phyloP scores from a whole-genome alignment of 2,329 filamentous ascomycete species.

The Claviceps sp. region DNA sequence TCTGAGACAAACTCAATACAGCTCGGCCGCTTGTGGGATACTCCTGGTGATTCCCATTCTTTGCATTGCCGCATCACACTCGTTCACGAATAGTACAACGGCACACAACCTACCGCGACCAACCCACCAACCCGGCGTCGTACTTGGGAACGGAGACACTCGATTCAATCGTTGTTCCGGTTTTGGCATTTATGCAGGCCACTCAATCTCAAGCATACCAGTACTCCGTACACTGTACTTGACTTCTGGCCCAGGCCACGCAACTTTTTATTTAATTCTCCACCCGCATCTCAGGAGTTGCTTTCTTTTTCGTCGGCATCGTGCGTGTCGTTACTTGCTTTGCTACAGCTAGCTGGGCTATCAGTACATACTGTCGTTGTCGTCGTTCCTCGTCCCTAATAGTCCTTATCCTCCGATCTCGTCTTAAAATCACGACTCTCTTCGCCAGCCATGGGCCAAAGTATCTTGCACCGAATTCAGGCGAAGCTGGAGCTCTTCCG shows the following conservation, averaged over 20 bases:
- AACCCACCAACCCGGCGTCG: neutral
- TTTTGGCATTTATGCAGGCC: neutral
- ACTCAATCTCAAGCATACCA: neutral
- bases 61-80: neutral
- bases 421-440: neutral
- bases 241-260: neutral
- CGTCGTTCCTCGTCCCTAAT: conserved; percentile 1
- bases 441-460: conserved; percentile 30
- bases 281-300: neutral
- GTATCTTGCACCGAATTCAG: conserved; percentile 46
- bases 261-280: neutral
- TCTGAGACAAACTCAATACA: too few species aligned
- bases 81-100: neutral
- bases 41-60: conserved; percentile 3
- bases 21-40: neutral
- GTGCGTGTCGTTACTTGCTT: neutral
- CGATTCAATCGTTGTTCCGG: neutral
- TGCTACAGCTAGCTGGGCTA: neutral
- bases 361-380: neutral
- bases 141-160: neutral
- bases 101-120: neutral
- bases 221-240: neutral
- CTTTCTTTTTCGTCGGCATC: neutral
- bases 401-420: neutral
- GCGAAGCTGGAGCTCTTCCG: conserved; percentile 80